phyloP scores from a whole-genome alignment of 768 basidiomycete genomes.

The Boletales sp. region DNA sequence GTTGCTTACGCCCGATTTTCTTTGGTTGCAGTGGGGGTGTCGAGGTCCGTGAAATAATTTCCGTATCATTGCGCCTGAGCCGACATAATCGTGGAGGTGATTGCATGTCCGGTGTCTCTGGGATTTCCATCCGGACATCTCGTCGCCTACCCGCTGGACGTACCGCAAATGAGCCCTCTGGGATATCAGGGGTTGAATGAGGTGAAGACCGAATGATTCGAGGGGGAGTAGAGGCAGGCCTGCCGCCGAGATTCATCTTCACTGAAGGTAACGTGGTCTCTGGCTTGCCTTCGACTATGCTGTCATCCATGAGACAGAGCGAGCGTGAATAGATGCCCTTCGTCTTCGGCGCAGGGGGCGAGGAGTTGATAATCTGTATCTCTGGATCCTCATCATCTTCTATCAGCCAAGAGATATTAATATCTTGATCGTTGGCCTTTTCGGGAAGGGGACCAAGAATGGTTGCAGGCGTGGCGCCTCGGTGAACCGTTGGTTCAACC shows the following conservation, averaged over 20 bases:
- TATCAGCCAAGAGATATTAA: conserved; percentile 54
- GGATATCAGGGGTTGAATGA: conserved; percentile 23
- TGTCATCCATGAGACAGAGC: conserved; percentile 9
- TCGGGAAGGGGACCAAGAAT: not conserved
- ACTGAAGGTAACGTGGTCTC: conserved; percentile 10
- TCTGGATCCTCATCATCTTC: conserved; percentile 61
- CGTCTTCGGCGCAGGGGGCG: conserved; percentile 32
- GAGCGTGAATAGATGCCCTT: conserved; percentile 1
- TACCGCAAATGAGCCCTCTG: conserved; percentile 44
- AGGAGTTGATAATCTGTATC: conserved; percentile 51
- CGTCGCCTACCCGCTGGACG: conserved; percentile 36
- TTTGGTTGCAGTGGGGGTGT: conserved; percentile 23
- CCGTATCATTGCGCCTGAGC: conserved; percentile 27
- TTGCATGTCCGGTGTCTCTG: conserved; percentile 26
- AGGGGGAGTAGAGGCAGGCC: conserved; percentile 35
- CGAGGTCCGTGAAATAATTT: conserved; percentile 15
- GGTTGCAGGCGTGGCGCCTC: not conserved
- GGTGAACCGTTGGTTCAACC: conserved; percentile 10
- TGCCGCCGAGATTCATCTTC: conserved; percentile 15
- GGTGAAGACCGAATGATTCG: conserved; percentile 19
- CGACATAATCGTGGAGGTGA: conserved; percentile 29
- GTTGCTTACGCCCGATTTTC: conserved; percentile 17
- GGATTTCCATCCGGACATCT: conserved; percentile 3
- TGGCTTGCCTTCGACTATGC: conserved; percentile 18
- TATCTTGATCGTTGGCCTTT: conserved; percentile 34